Base-by-base conservation (phyloP, 306 rosid genomes). In the Dicorynia guianensis region DNA sequence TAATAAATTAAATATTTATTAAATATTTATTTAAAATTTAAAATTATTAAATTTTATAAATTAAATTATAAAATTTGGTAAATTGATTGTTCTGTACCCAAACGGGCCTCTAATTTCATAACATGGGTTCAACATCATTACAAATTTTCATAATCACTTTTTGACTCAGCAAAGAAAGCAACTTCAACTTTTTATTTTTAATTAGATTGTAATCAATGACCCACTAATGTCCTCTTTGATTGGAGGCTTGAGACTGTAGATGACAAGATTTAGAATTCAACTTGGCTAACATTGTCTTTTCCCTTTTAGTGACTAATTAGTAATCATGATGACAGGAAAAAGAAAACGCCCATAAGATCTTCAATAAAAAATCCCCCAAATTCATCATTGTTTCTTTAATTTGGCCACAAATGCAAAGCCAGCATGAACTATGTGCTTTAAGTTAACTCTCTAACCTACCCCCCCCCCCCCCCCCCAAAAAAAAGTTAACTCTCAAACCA, bases 91-190 rank as follows among this genome's bases (percentile, higher is more conserved):
- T 75, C 53, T 62, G 15, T 18, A 5, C 12, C 54, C 47, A 48
- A 67, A 43, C 30, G 19, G 48, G 6, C 42, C 5, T 34, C 54
- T 76, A 47, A 76, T 57, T 76, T 58, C 12, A 35, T 68, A 48
- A 47, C 20, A 58, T 76, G 15, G 17, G 2, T 66, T 13, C 42
- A 67, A 44, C 62, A 58, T 48, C 55, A 68, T 68, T 48, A 76
- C 18, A n/a, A n/a, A n/a, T n/a, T n/a, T n/a, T n/a, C n/a, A 55
- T 76, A 58, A 58, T 47, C 59, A 47, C 19, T 46, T 30, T 52
- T 68, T 59, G 69, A 77, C 70, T 77, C 76, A 48, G 81, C 76
- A 68, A 6, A 48, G 81, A 68, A 68, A 68, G 76, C 55, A 68
- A 77, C 75, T 5, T 13, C 14, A 48, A 39, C 59, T 13, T 68